These are phyloP conservation scores for Exophiala xenobiotica DNA, from an alignment of 2,329 filamentous ascomycete genomes.

Conservation along the genomic window DNA sequence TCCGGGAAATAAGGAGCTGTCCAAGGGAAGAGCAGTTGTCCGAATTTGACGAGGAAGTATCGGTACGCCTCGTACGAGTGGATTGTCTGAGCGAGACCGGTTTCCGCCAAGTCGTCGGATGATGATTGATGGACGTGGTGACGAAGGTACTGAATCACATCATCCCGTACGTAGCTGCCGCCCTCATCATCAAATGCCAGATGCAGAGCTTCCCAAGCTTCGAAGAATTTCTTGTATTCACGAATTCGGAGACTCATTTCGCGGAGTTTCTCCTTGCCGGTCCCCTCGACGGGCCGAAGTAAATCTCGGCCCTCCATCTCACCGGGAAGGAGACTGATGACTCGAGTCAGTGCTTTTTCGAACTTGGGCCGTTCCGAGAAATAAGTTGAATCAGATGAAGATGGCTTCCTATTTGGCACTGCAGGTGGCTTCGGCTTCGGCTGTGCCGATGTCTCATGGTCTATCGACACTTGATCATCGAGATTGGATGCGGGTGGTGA, in stretches of 20 bases:
- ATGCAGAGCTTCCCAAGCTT: slow-evolving; percentile 41
- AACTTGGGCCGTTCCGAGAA: slow-evolving; percentile 30
- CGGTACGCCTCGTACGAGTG: slow-evolving; percentile 47
- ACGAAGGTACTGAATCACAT: slow-evolving; percentile 42
- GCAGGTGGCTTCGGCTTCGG: too few relatives aligned
- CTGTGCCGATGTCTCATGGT: neutral
- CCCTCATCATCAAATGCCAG: slow-evolving; percentile 33
- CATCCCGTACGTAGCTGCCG: slow-evolving; percentile 42
- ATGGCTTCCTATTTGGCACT: neutral
- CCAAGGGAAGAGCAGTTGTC: slow-evolving; percentile 37
- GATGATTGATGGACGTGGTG: slow-evolving; percentile 27
- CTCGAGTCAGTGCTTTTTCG: slow-evolving; percentile 27
- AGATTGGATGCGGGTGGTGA: neutral
- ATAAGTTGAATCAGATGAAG: neutral
- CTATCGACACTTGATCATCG: slow-evolving; percentile 1
- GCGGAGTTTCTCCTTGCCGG: slow-evolving; percentile 41
- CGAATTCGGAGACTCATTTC: slow-evolving; percentile 43
- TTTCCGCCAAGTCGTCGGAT: slow-evolving; percentile 18
- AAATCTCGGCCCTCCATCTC: slow-evolving; percentile 35
- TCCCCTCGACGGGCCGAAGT: slow-evolving; percentile 39
- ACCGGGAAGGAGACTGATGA: slow-evolving; percentile 28
- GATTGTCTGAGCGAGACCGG: slow-evolving; percentile 36
- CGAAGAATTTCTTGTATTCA: slow-evolving; percentile 41
- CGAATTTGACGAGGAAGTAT: slow-evolving; percentile 41
- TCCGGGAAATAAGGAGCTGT: slow-evolving; percentile 45